Evolutionary conservation across 2,329 filamentous ascomycete species (phyloP), one percentile per base, ranked within the genome.

Genomic region (Aspergillus costaricaensis): DNA sequence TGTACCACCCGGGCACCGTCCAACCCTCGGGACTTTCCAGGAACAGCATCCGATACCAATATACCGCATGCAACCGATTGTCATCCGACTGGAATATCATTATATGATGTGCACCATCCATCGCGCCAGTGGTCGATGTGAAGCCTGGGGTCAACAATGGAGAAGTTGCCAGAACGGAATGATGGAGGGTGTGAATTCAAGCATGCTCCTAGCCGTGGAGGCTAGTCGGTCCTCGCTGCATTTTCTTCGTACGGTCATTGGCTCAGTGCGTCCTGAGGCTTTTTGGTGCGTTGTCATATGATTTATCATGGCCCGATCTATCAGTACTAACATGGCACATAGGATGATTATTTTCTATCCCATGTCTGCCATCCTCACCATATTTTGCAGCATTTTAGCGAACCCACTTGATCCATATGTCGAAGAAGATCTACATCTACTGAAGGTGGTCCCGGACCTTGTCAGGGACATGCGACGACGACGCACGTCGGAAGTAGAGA

Each of bases 311-410:
- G 0, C 27, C 49, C 6, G 4, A 6, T n/a, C 4, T 15, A 9
- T 5, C 0, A 0, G 6, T 15, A 15, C 23, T 32, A 14, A 55
- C 2, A 14, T 17, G 4, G 9, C 2, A 5, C 8, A 3, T 3
- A 83, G 82, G 80, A 66, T 79, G 38, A 69, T 83, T 14, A 70
- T 82, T 1, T 84, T 82, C 57, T 84, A 84, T 47, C 82, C 82
- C 1, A 77, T 82, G 38, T 77, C 80, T 0, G 82, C 82, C 0
- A 71, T 82, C 17, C 70, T 83, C 58, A 78, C 76, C 0, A 68
- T 85, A 0, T 85, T 85, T 62, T 81, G 79, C 69, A 81, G 80
- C 57, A 75, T 84, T 12, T 64, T 85, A 0, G 67, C 72, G 14
- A 69, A 79, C n/a, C 82, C 82, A 0, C 68, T 58, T 2, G 53